Conservation (phyloP, 2,329 filamentous ascomycete genomes). For the Phialemonium atrogriseum region DNA sequence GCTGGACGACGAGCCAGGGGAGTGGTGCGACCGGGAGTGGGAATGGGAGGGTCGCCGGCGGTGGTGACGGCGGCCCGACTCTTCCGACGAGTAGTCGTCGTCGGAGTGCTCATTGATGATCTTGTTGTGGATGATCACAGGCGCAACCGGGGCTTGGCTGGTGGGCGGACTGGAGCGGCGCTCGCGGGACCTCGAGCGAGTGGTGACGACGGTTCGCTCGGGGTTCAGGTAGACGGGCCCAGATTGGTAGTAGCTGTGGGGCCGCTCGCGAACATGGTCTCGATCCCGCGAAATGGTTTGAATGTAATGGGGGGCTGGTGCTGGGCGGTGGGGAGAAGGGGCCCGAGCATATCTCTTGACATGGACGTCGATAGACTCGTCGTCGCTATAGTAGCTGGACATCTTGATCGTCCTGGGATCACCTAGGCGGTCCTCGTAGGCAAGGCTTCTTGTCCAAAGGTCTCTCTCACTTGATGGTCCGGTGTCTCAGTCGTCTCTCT, state of each 20-base stretch:
- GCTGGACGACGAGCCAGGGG: slow-evolving; percentile 2
- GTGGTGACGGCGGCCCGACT: slow-evolving; percentile 25
- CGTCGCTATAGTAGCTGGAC: slow-evolving; percentile 36
- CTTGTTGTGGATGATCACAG: slow-evolving; percentile 51
- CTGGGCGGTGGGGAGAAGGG: slow-evolving; percentile 17
- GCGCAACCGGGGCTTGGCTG: slow-evolving; percentile 20
- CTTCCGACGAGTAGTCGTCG: slow-evolving; percentile 32
- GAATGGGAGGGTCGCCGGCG: slow-evolving; percentile 22
- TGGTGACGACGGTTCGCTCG: slow-evolving; percentile 37
- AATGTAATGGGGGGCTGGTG: slow-evolving; percentile 34
- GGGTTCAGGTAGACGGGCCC: slow-evolving; percentile 32
- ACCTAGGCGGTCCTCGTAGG: not conserved
- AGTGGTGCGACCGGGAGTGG: slow-evolving; percentile 11
- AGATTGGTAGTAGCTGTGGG: slow-evolving; percentile 31
- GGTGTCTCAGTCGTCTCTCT: no score
- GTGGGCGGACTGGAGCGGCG: slow-evolving; percentile 33
- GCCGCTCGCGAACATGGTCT: slow-evolving; percentile 21
- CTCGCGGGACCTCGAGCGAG: slow-evolving; percentile 33
- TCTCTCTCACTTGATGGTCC: no score
- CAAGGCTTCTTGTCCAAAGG: not conserved
- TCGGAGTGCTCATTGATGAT: slow-evolving; percentile 38
- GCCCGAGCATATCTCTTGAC: slow-evolving; percentile 27
- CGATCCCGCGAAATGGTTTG: slow-evolving; percentile 18
- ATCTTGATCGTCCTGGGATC: not conserved
- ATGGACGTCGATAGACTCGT: slow-evolving; percentile 47